A percentile compares a stretch with the other conserved stretches of the same genome.
phyloP scores from a whole-genome alignment of 2,329 filamentous ascomycete genomes.

The Xylariaceae sp. region DNA sequence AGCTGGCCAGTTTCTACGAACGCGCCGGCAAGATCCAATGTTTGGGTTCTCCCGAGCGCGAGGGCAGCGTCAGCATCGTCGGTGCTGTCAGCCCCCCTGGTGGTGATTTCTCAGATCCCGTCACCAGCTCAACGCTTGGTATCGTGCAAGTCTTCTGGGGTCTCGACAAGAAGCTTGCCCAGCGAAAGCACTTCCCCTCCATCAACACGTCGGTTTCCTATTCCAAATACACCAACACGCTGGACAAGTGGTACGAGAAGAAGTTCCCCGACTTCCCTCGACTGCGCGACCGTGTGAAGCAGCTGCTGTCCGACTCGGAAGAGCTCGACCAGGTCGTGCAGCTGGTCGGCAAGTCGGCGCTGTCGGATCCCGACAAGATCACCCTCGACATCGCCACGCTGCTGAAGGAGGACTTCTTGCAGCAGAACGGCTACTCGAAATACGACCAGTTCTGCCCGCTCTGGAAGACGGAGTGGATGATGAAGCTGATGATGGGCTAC shows the following conservation, averaged over 20 bases:
- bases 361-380: constrained; percentile 97
- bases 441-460: constrained; percentile 99
- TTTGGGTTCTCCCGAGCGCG: constrained; percentile 81
- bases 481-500: constrained; percentile 98
- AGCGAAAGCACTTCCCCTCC: constrained; percentile 98
- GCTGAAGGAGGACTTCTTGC: constrained; percentile 97
- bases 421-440: constrained; percentile 98
- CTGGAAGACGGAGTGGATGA: constrained; percentile 99
- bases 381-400: constrained; percentile 86
- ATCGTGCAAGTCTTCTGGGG: constrained; percentile 99
- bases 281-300: constrained; percentile 86
- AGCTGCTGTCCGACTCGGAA: constrained; percentile 89
- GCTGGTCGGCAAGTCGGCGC: constrained; percentile 92
- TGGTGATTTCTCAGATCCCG: constrained; percentile 98
- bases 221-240: constrained; percentile 85
- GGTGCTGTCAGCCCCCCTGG: constrained; percentile 95
- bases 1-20: constrained; percentile 98
- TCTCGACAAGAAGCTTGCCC: constrained; percentile 98
- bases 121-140: constrained; percentile 86
- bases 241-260: constrained; percentile 94
- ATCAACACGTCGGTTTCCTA: constrained; percentile 95
- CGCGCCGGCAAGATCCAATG: constrained; percentile 83
- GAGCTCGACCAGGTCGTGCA: constrained; percentile 98
- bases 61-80: constrained; percentile 94
- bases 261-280: constrained; percentile 90